Evolutionary conservation across 257 asterid genomes (phyloP).

Genomic region (Solanum arcanum): DNA sequence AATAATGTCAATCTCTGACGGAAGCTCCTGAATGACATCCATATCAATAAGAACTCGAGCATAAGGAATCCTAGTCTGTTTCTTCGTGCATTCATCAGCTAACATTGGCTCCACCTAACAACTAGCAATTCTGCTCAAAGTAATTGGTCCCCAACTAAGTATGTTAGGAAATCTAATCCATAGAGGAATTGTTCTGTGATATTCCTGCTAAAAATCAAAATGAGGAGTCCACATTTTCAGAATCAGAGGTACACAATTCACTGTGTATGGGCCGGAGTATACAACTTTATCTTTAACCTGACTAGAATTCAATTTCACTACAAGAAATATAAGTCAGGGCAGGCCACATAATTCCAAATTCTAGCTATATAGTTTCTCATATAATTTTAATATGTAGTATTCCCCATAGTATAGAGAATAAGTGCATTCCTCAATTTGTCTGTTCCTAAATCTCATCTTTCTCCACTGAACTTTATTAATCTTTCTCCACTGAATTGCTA

Average conservation of each 20-base stretch:
- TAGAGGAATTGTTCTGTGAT: not conserved
- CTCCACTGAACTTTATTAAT: not conserved
- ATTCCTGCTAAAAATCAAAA: not conserved
- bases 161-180: not conserved
- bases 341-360: not conserved
- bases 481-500: not conserved
- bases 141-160: not conserved
- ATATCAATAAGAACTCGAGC: not conserved
- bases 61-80: not conserved
- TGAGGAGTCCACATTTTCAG: not conserved
- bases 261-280: not conserved
- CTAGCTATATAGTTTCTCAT: not conserved
- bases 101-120: not conserved
- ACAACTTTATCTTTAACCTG: not conserved
- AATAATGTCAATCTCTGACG: not conserved
- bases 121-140: not conserved
- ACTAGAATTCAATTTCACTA: not conserved
- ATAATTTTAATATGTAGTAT: not conserved
- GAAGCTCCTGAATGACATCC: not conserved
- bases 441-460: not conserved
- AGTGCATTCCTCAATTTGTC: not conserved
- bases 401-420: not conserved
- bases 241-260: not conserved
- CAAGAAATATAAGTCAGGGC: not conserved
- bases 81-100: not conserved